Base-by-base conservation (phyloP, 192 early-diverging fungal species). In the Funneliformis mosseae region DNA sequence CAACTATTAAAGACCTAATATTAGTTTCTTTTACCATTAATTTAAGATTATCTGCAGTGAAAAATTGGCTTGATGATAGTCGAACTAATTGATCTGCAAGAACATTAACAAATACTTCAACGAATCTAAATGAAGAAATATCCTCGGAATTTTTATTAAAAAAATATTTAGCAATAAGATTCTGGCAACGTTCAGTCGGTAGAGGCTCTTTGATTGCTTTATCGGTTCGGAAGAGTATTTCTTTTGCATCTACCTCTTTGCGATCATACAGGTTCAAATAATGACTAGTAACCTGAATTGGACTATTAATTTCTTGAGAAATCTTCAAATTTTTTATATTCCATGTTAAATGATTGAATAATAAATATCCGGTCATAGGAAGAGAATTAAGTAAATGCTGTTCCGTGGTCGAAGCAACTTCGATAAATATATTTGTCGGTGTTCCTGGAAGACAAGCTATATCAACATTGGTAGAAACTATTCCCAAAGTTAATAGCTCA, bases 391-490 rank as follows among this genome's bases (percentile, higher is more conserved):
- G 38, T 11, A 81, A 55, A 61, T 78, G 18, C 43, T 78, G 81
- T n/a, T 79, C 48, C 9, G 61, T 63, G 21, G 74, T 77, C 8
- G 81, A 81, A 0, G 74, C 76, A 14, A 81, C 23, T 55, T 81
- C 81, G 10, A 81, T 81, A 45, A 78, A 81, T 7, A 76, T 8
- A 8, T 11, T 18, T 16, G 16, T 77, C 5, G 50, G 18, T 27
- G 5, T n/a, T n/a, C n/a, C 1, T n/a, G 71, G 81, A 21, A 81
- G 9, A 6, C 10, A 42, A 39, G 81, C 75, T n/a, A 81, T 69
- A 39, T 76, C 33, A 3, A 28, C 21, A 16, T 27, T 25, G 28
- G 67, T 61, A 28, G 43, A 68, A 21, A 78, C 46, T 1, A 78
- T 61, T 2, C 76, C 43, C 8, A 81, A 62, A 0, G 59, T 45